These are phyloP conservation scores for Penicillium sp. DNA, from an alignment of 2,329 filamentous ascomycete genomes.

Conservation along the genomic window DNA sequence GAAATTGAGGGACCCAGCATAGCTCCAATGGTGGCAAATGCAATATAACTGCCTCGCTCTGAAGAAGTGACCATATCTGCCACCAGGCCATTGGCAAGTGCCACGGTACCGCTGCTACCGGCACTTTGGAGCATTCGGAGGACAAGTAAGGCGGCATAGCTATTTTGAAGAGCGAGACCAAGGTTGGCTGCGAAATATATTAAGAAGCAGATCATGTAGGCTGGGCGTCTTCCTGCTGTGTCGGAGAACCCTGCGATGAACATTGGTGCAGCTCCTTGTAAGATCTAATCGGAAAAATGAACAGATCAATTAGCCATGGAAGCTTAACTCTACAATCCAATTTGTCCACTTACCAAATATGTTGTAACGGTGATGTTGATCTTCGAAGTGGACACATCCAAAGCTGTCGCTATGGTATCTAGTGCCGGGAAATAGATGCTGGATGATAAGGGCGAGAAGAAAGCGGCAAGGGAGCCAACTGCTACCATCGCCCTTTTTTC, in stretches of 20 bases:
- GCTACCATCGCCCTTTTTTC: constrained; percentile 24
- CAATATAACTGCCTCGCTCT: constrained; percentile 59
- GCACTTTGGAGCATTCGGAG: constrained; percentile 22
- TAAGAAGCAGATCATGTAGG: constrained; percentile 51
- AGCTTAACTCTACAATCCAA: background rate
- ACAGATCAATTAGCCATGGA: constrained; percentile 1
- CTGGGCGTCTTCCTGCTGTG: constrained; percentile 58
- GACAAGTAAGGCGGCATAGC: constrained; percentile 44
- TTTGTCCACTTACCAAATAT: constrained; percentile 42
- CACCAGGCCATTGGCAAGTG: constrained; percentile 68
- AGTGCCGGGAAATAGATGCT: constrained; percentile 41
- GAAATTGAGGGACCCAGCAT: constrained; percentile 53
- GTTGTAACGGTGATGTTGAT: constrained; percentile 55
- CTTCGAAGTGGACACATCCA: constrained; percentile 42
- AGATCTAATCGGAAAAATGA: constrained; percentile 10
- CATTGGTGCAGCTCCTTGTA: constrained; percentile 31
- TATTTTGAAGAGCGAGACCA: constrained; percentile 58
- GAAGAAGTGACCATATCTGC: constrained; percentile 49
- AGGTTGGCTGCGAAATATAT: constrained; percentile 61
- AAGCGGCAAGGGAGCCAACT: constrained; percentile 26
- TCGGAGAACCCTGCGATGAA: constrained; percentile 63
- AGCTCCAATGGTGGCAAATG: constrained; percentile 43
- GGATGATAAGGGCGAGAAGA: constrained; percentile 36
- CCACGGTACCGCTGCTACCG: constrained; percentile 51
- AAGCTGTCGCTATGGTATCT: constrained; percentile 36